Base-by-base conservation (phyloP, 2,329 filamentous ascomycete species). In the Fusarium falciforme region DNA sequence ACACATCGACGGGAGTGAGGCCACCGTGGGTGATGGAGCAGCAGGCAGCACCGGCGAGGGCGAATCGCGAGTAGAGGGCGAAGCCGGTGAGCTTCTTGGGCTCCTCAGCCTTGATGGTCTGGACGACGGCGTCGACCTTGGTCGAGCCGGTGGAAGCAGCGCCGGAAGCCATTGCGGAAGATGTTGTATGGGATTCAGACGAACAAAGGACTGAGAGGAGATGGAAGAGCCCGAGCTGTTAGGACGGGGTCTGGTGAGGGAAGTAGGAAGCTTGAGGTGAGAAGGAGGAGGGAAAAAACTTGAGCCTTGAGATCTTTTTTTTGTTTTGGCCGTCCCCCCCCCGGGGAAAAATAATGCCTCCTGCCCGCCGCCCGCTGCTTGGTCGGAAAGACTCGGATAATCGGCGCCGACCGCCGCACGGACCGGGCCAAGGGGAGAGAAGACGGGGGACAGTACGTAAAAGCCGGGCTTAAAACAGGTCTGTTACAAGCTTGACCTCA, bases 1-100 rank as follows among this genome's bases (percentile, higher is more conserved):
- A 98, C 96, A 99, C 96, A 93, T 99, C 96, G 86, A 99, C 95
- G 83, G 96, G 96, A 79, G 96, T 99, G 81, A 98, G 92, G 82
- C 90, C 93, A 86, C 96, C 96, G 91, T 99, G 96, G 83, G 96
- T 99, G 87, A 98, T 88, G 80, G 95, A 96, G 87, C 96, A 99
- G 92, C 96, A 98, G 89, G 98, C 88, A 80, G 96, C 96, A 87
- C 96, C 96, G 81, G 96, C 95, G 81, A 99, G 93, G 87, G 96
- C 96, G 89, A 98, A 98, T 87, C 94, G 92, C 81, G 94, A 94
- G 92, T 98, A 98, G 80, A 99, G 94, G 70, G 84, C 87, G 78
- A 95, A 6, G 77, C 87, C 87, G 74, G 82, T 82, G 72, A 85
- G 83, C 83, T 86, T 83, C 74, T 80, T 73, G 67, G 84, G 83